Base-by-base conservation (phyloP, 2,329 filamentous ascomycete species). In the Fusarium sp. region DNA sequence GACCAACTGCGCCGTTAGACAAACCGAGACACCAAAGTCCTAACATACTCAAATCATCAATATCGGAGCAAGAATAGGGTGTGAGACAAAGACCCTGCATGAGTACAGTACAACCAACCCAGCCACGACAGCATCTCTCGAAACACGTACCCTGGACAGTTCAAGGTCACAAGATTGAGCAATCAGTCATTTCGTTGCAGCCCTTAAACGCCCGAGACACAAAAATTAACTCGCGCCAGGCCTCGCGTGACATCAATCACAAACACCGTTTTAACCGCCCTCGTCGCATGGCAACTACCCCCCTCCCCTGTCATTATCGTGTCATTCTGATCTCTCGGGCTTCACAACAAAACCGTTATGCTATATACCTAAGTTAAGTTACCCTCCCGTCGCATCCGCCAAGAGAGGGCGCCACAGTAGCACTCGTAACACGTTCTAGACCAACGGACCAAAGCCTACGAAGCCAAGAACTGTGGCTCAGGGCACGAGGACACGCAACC, bases 401-500 rank as follows among this genome's bases (percentile, higher is more conserved):
- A n/a, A 35, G 28, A 9, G 30, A 26, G 50, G 50, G 41, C 63
- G 72, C 72, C 72, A 75, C 72, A 53, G 41, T 47, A 55, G 26
- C 41, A 67, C 38, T 35, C 45, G 36, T 24, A 42, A 38, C 45
- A 45, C 47, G 72, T 60, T 74, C 72, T 75, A 69, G 72, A 73
- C 72, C 72, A 28, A 22, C 41, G 41, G 42, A 51, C 24, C 42
- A 45, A 45, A 36, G 55, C 50, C 66, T 12, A 60, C 22, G 17
- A 55, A 55, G 51, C 50, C 50, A 55, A 72, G 67, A 42, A 56
- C 26, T 73, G 75, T 77, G 75, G 75, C 75, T 77, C 67, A 65
- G 67, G 65, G 65, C 75, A 77, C 72, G 75, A 70, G 72, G 70
- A 71, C 72, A 66, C 56, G 54, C 63, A 64, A 41, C 65, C 41